Percentiles rank a stretch among this genome's conserved stretches.
Evolutionary conservation across 2,329 filamentous ascomycete genomes (phyloP).

Genomic region (Didymella pinodella): DNA sequence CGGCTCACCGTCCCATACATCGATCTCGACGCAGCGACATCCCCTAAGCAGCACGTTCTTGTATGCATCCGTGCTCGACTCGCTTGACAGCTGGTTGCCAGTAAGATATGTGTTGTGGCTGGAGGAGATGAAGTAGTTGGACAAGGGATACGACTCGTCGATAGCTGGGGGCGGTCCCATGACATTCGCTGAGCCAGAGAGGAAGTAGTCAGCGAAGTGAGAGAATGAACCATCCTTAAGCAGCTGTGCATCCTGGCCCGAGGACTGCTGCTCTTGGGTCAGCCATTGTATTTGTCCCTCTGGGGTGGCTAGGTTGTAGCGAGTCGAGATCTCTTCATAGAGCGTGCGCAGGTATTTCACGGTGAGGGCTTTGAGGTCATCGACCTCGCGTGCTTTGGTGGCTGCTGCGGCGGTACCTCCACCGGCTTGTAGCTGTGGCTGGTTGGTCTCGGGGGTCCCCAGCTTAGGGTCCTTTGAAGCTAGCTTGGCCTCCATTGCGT

Average conservation of each 20-base stretch:
- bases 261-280: slow-evolving; percentile 41
- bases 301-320: slow-evolving; percentile 41
- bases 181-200: slow-evolving; percentile 55
- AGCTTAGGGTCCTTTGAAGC: slow-evolving; percentile 41
- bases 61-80: slow-evolving; percentile 80
- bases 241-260: slow-evolving; percentile 31
- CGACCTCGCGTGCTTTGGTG: slow-evolving; percentile 38
- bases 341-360: slow-evolving; percentile 39
- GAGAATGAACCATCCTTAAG: slow-evolving; percentile 44
- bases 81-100: slow-evolving; percentile 83
- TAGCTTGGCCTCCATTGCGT: slow-evolving; percentile 29
- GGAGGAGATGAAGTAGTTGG: slow-evolving; percentile 92
- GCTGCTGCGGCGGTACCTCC: slow-evolving; percentile 46
- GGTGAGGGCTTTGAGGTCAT: slow-evolving; percentile 41
- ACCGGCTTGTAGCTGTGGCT: slow-evolving; percentile 50
- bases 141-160: slow-evolving; percentile 74
- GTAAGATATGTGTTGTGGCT: slow-evolving; percentile 94
- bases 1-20: slow-evolving; percentile 83
- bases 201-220: slow-evolving; percentile 55
- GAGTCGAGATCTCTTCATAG: slow-evolving; percentile 42
- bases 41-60: slow-evolving; percentile 76
- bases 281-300: slow-evolving; percentile 46
- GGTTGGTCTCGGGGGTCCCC: slow-evolving; percentile 41
- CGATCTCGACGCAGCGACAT: slow-evolving; percentile 92
- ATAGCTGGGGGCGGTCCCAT: slow-evolving; percentile 52